A percentile compares a stretch with the other conserved stretches of the same genome.
phyloP scores from a whole-genome alignment of 148 eudicot genomes.

The Heliosperma pusillum region DNA sequence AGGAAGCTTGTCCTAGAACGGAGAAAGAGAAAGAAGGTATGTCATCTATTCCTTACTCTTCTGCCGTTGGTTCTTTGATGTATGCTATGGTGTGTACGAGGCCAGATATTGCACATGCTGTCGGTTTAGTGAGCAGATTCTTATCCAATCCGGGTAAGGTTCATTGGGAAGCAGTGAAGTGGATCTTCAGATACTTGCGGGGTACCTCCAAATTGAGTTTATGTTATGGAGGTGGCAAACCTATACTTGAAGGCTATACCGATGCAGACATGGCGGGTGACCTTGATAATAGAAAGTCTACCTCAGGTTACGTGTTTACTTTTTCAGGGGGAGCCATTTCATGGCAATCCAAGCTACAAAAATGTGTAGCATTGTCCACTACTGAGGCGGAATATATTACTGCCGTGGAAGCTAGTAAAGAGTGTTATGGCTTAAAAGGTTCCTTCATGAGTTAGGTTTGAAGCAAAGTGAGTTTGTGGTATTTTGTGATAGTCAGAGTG shows the following conservation, averaged over 20 bases:
- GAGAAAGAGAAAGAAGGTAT: constrained; percentile 14
- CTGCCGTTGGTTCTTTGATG: constrained; percentile 12
- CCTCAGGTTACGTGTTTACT: background rate
- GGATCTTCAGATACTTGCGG: constrained; percentile 19
- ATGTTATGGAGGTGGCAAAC: background rate
- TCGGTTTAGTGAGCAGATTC: too few relatives aligned
- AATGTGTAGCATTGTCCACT: too few relatives aligned
- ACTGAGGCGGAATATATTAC: too few relatives aligned
- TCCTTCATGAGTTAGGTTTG: too few relatives aligned
- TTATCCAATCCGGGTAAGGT: too few relatives aligned
- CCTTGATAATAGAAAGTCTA: background rate
- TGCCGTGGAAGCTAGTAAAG: too few relatives aligned
- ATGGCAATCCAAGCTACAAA: too few relatives aligned
- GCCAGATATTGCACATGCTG: too few relatives aligned
- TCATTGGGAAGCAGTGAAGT: constrained; percentile 21
- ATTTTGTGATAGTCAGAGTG: too few relatives aligned
- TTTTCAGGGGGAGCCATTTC: background rate
- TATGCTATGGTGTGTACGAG: constrained; percentile 20
- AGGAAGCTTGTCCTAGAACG: background rate
- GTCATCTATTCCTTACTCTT: constrained; percentile 13
- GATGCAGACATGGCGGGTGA: constrained; percentile 17
- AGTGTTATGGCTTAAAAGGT: too few relatives aligned
- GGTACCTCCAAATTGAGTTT: constrained; percentile 6
- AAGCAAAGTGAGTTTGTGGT: too few relatives aligned
- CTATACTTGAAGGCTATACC: constrained; percentile 8